These are phyloP conservation scores for Stachybotrys elegans DNA, from an alignment of 2,329 filamentous ascomycete genomes.

Conservation along the genomic window DNA sequence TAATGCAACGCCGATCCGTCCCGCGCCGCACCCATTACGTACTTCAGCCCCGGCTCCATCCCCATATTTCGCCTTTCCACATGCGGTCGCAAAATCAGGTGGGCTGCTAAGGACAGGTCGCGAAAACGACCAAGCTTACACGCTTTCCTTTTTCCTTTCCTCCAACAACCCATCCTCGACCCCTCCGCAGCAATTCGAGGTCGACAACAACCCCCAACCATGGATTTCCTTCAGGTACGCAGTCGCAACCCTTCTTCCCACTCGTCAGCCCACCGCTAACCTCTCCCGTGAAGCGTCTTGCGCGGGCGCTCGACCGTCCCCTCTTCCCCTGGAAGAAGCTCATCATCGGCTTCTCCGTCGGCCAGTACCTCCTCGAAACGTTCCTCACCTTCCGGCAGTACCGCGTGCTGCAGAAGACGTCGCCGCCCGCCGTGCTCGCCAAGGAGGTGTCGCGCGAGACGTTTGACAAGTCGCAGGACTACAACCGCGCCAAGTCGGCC, in stretches of 20 bases:
- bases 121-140: not conserved
- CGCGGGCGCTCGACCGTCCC: slow-evolving; percentile 81
- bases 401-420: slow-evolving; percentile 72
- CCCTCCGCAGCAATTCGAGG: slow-evolving; percentile 13
- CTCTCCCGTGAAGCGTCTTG: slow-evolving; percentile 55
- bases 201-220: slow-evolving; percentile 20
- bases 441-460: slow-evolving; percentile 85
- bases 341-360: slow-evolving; percentile 89
- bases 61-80: no score
- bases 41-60: not conserved
- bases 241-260: not conserved
- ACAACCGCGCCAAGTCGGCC: slow-evolving; percentile 91
- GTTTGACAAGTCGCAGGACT: slow-evolving; percentile 93
- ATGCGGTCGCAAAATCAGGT: not conserved
- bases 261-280: not conserved
- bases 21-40: not conserved
- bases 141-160: not conserved
- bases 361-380: slow-evolving; percentile 85
- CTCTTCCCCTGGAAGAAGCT: slow-evolving; percentile 97
- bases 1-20: not conserved
- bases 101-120: not conserved
- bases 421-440: slow-evolving; percentile 78
- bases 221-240: slow-evolving; percentile 43
- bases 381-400: slow-evolving; percentile 90
- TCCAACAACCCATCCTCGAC: not conserved